A percentile compares a stretch with the other conserved stretches of the same genome.
Evolutionary conservation across 129 eudicot genomes (phyloP).

Genomic region (Cynara cardunculus): DNA sequence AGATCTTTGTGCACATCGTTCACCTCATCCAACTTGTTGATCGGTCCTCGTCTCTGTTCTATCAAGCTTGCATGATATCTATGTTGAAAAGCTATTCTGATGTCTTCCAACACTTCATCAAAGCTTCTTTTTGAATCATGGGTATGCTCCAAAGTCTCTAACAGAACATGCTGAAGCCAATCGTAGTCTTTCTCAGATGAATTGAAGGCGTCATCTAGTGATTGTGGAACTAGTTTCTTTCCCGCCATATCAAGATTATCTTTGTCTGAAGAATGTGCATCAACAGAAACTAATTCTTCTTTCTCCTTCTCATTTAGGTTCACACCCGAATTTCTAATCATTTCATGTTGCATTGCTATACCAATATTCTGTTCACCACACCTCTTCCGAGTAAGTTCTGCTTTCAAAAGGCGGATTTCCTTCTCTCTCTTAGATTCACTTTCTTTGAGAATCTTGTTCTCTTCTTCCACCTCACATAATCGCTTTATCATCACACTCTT

Average conservation of each 20-base stretch:
- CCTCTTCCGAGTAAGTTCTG: slow-evolving; percentile 30
- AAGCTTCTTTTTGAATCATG: no score
- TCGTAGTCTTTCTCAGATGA: no score
- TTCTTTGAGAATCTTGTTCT: slow-evolving; percentile 63
- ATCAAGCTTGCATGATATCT: no score
- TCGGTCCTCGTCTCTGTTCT: no score
- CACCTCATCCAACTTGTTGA: no score
- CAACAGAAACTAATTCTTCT: slow-evolving; percentile 48
- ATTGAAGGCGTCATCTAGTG: no score
- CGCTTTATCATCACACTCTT: slow-evolving; percentile 38
- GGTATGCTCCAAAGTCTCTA: no score
- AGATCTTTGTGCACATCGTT: neutral
- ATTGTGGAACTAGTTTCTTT: no score
- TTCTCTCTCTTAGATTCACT: slow-evolving; percentile 40
- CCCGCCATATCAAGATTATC: slow-evolving; percentile 1
- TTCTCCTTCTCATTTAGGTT: slow-evolving; percentile 50
- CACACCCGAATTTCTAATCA: slow-evolving; percentile 28
- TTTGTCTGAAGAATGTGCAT: slow-evolving; percentile 16
- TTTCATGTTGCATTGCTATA: slow-evolving; percentile 24
- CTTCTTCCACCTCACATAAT: slow-evolving; percentile 56
- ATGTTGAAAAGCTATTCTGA: no score
- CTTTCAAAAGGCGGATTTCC: slow-evolving; percentile 34
- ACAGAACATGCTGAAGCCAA: no score
- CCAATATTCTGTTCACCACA: slow-evolving; percentile 16
- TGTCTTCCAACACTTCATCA: no score